phyloP scores from a whole-genome alignment of 148 eudicot genomes.

The Chenopodium formosanum region DNA sequence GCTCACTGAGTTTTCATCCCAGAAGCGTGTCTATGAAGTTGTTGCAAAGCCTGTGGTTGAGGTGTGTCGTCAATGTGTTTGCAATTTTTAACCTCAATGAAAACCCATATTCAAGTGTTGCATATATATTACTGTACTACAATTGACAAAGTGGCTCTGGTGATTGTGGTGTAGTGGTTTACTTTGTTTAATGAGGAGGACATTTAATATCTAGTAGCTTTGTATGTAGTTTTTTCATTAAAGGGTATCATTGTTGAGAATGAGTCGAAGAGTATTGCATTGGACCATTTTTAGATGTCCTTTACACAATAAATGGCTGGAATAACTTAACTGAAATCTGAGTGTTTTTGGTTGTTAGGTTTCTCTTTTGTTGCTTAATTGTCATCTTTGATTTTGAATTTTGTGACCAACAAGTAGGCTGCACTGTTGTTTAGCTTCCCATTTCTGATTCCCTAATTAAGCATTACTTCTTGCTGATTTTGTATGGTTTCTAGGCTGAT shows the following conservation, averaged over 20 bases:
- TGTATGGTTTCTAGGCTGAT: background rate
- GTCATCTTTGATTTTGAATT: background rate
- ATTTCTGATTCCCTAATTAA: background rate
- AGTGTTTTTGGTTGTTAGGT: too few species aligned
- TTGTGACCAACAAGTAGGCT: background rate
- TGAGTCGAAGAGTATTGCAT: background rate
- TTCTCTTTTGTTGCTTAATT: too few species aligned
- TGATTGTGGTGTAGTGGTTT: background rate
- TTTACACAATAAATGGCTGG: background rate
- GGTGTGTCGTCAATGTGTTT: constrained; percentile 44
- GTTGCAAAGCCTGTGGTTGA: constrained; percentile 99
- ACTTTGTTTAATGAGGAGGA: background rate
- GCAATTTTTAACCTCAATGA: background rate
- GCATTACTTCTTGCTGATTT: background rate
- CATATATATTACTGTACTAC: background rate
- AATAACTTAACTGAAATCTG: background rate
- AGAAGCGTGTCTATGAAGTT: constrained; percentile 98
- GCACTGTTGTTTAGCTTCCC: background rate
- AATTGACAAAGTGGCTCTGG: background rate
- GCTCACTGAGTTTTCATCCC: constrained; percentile 88
- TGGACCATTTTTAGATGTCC: background rate
- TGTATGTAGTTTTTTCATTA: background rate
- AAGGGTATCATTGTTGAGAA: background rate
- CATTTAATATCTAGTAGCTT: background rate
- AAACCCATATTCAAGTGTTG: background rate